Conservation (phyloP, 192 early-diverging fungal genomes). For the Phycomyces nitens region DNA sequence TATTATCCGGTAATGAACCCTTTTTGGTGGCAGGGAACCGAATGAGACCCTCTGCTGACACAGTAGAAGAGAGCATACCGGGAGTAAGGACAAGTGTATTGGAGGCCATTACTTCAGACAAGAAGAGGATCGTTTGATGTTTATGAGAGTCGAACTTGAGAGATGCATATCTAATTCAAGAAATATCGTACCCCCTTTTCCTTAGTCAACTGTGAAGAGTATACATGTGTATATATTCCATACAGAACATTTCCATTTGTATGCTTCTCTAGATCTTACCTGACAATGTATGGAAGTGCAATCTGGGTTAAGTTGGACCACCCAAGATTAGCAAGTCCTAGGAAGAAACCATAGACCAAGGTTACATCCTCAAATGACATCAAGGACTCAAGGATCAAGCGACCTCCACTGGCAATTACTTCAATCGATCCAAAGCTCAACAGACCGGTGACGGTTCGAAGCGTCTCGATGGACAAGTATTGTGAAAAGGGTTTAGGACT, state of each 20-base stretch:
- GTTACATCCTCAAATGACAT: constrained; percentile 43
- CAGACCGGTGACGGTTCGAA: constrained; percentile 26
- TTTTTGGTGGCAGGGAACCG: constrained; percentile 39
- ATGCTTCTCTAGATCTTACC: constrained; percentile 21
- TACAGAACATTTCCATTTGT: constrained; percentile 1
- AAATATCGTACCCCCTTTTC: not conserved
- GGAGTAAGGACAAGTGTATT: constrained; percentile 33
- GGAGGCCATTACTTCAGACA: constrained; percentile 43
- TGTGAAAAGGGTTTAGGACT: constrained; percentile 14
- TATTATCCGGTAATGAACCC: constrained; percentile 30
- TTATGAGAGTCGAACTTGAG: constrained; percentile 32
- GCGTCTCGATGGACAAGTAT: constrained; percentile 25
- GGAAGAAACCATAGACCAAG: constrained; percentile 63
- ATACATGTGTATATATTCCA: not conserved
- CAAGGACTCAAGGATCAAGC: constrained; percentile 28
- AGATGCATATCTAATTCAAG: constrained; percentile 37
- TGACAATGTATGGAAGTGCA: constrained; percentile 66
- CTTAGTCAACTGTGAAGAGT: not conserved
- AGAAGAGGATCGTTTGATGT: constrained; percentile 44
- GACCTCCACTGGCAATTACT: constrained; percentile 29
- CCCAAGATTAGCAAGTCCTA: constrained; percentile 58
- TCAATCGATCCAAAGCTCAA: constrained; percentile 31
- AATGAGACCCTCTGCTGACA: constrained; percentile 46
- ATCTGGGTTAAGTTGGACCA: constrained; percentile 75
- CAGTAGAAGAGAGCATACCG: constrained; percentile 43